Base-by-base conservation (phyloP, 2,329 filamentous ascomycete species). In the Exophiala oligosperma region DNA sequence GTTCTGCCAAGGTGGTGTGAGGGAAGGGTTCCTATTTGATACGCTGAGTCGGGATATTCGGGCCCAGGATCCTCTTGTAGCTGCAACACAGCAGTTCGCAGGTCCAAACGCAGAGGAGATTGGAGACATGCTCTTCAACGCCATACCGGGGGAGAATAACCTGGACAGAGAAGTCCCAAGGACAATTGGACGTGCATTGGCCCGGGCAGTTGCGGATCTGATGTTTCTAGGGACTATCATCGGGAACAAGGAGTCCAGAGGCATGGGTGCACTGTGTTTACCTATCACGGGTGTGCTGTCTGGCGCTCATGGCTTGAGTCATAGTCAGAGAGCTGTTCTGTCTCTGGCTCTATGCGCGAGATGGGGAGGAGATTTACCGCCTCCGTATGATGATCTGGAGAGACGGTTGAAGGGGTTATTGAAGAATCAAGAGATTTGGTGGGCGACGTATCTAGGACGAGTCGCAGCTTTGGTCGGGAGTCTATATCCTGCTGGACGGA, bases 1-100 rank as follows among this genome's bases (percentile, higher is more conserved):
- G 0, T 97, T 96, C 73, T 95, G 91, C 70, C 88, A 91, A 66
- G 91, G 92, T 21, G 92, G 92, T 6, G 92, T 96, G 61, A 81
- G 92, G 41, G 92, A 96, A 73, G 92, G 92, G 0, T 86, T 86
- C 44, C 76, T 96, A 38, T 91, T 91, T 74, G 59, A 65, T 41
- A 65, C 66, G 2, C 80, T 96, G 9, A 79, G 84, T 0, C 65
- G 72, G 0, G 70, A 79, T 0, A 72, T 88, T 14, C 84, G 89
- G 54, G 82, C 85, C 50, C 80, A 84, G 64, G 80, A 88, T 66
- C 91, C 92, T 0, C 75, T 96, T 0, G 74, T 84, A 9, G 82
- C 84, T 0, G 85, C 84, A 1, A 89, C 86, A 0, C 67, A 69
- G 12, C 77, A 76, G 0, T 83, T 81, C 61, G 81, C 81, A 0